A percentile compares a stretch with the other conserved stretches of the same genome.
Evolutionary conservation across 805 yeast genomes (phyloP).

Genomic region (Dipodascus geniculatus): DNA sequence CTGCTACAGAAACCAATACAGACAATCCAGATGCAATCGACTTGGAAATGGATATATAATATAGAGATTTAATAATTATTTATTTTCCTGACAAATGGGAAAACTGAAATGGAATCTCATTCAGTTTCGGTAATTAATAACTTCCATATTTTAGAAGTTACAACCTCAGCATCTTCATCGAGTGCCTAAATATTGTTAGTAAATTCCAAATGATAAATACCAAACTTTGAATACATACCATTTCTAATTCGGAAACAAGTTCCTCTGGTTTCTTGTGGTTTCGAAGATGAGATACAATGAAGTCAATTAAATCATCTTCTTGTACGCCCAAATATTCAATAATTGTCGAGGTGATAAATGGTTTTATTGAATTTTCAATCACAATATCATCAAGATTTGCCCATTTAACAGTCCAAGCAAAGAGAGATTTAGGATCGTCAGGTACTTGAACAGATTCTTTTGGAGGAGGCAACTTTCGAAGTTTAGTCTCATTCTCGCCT

Average conservation of each 20-base stretch:
- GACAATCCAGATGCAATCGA: conserved; percentile 17
- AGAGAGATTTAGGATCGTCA: conserved; percentile 11
- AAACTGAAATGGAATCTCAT: neutral
- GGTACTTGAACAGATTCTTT: conserved; percentile 9
- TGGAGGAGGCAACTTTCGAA: neutral
- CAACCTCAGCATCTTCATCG: conserved; percentile 33
- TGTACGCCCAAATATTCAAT: conserved; percentile 23
- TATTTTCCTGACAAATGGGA: neutral
- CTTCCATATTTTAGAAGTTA: conserved; percentile 18
- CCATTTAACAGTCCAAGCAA: conserved; percentile 18
- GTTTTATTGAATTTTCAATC: conserved; percentile 13
- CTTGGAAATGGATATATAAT: conserved; percentile 6
- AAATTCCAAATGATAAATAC: neutral
- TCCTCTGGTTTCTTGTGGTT: conserved; percentile 16
- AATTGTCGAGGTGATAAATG: conserved; percentile 16
- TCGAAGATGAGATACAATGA: conserved; percentile 18
- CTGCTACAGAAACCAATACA: neutral
- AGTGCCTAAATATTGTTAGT: conserved; percentile 18
- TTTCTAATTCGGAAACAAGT: conserved; percentile 20
- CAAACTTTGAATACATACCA: neutral
- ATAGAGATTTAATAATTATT: conserved; percentile 3
- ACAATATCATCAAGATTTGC: conserved; percentile 11
- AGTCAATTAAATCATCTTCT: conserved; percentile 24
- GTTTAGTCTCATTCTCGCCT: neutral
- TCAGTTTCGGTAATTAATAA: conserved; percentile 16